Evolutionary conservation across 768 basidiomycete genomes (phyloP).

Genomic region (Macrolepiota dolichaula): DNA sequence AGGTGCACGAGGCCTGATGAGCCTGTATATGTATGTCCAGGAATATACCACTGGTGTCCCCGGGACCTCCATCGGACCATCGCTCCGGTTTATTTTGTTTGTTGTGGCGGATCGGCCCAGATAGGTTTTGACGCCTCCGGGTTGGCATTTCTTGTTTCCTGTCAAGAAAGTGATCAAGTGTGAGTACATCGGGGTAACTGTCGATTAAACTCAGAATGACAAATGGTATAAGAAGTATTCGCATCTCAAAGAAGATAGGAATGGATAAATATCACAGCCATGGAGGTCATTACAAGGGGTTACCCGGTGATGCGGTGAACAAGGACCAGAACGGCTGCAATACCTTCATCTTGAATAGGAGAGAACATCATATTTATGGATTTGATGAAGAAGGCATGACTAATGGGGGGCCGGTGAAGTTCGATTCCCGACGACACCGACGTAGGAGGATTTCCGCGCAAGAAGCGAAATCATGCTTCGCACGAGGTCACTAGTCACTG

Average conservation of each 20-base stretch:
- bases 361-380: neutral
- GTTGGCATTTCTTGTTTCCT: conserved; percentile 25
- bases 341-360: conserved; percentile 2
- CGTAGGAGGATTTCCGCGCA: neutral
- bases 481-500: neutral
- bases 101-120: conserved; percentile 31
- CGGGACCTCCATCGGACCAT: neutral
- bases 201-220: conserved; percentile 2
- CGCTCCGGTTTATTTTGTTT: conserved; percentile 1
- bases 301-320: neutral
- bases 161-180: conserved; percentile 6
- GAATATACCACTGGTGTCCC: neutral
- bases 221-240: conserved; percentile 3
- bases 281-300: neutral
- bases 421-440: neutral
- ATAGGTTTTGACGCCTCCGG: conserved; percentile 39
- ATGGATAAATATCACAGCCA: neutral
- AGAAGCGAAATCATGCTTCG: neutral
- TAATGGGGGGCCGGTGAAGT: neutral
- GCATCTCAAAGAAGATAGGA: neutral
- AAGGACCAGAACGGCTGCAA: conserved; percentile 5
- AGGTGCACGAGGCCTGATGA: neutral
- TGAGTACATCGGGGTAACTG: conserved; percentile 11
- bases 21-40: neutral
- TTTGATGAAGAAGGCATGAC: neutral